phyloP scores from a whole-genome alignment of 169 alveolate species.

The Babesia divergens region DNA sequence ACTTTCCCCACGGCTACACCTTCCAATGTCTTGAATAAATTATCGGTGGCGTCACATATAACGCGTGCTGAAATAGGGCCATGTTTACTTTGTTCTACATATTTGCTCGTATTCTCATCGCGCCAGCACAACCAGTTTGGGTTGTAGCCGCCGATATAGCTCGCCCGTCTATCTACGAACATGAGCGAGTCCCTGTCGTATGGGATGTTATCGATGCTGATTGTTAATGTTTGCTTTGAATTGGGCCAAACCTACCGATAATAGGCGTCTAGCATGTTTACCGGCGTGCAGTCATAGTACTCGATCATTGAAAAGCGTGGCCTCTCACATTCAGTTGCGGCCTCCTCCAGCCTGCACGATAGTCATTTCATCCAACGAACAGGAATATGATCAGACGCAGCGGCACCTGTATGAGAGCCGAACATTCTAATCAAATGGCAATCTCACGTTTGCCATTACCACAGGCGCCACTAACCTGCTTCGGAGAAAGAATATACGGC shows the following conservation, averaged over 20 bases:
- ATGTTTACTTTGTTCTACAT: background rate
- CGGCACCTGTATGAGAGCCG: no score
- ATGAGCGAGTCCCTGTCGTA: conserved; percentile 49
- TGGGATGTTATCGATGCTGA: conserved; percentile 2
- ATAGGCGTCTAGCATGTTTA: conserved; percentile 22
- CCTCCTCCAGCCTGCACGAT: conserved; percentile 18
- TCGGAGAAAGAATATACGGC: conserved; percentile 40
- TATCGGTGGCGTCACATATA: background rate
- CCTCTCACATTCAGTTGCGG: background rate
- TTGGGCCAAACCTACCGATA: conserved; percentile 16
- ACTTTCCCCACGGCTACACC: background rate
- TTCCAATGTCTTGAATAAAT: conserved; percentile 8
- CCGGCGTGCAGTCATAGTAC: conserved; percentile 44
- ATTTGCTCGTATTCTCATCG: conserved; percentile 25
- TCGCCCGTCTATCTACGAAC: conserved; percentile 42
- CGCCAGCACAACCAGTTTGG: conserved; percentile 64
- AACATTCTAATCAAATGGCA: background rate
- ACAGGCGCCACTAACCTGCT: conserved; percentile 30
- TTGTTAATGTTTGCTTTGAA: background rate
- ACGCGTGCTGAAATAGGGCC: conserved; percentile 18
- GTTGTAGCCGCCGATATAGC: conserved; percentile 66
- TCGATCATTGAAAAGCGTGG: conserved; percentile 13
- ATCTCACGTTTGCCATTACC: background rate
- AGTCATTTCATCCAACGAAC: background rate
- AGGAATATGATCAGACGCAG: no score